Base-by-base conservation (phyloP, 345 rosid species). In the Viola odorata region DNA sequence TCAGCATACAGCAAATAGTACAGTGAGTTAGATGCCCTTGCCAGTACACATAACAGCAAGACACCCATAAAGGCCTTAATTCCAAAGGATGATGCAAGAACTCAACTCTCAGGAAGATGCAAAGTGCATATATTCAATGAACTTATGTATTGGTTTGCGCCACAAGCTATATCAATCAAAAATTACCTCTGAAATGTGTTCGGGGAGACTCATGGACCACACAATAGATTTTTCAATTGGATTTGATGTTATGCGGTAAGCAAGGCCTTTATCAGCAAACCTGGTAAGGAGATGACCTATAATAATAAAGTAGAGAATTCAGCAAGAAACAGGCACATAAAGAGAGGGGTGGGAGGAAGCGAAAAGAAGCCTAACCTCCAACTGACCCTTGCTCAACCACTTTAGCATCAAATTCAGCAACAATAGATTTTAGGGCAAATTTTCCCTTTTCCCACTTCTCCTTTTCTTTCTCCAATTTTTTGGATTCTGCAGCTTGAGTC, bases 381-480 rank as follows among this genome's bases (percentile, higher is more conserved):
- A 78, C 62, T 44, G 88, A 78, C 6, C 92, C 91, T 68, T 74
- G 69, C 70, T 94, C 96, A 70, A 90, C 83, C n/a, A 90, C 83
- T 78, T 82, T 94, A 6, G 84, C 57, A 63, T 94, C 92, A 72
- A 90, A 80, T 75, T 84, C 82, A 53, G 92, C 92, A 59, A 88
- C 87, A 61, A 94, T 82, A 69, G 89, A 88, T 69, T 94, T 84
- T 57, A 78, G 75, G 3, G 99, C 91, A 75, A 86, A 76, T 75
- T 90, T 90, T 67, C 99, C 95, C 42, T 84, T 94, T 72, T 78
- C 88, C 96, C 99, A 94, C 66, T 88, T 91, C 57, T 79, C 80
- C 75, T 70, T 81, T 74, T 91, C 90, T 67, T 83, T 91, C 75
- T 88, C 86, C 73, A 82, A 14, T 72, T 69, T 85, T 78, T 81